Base-by-base conservation (phyloP, 1,284 basidiomycete genomes). In the Mycena sp. region DNA sequence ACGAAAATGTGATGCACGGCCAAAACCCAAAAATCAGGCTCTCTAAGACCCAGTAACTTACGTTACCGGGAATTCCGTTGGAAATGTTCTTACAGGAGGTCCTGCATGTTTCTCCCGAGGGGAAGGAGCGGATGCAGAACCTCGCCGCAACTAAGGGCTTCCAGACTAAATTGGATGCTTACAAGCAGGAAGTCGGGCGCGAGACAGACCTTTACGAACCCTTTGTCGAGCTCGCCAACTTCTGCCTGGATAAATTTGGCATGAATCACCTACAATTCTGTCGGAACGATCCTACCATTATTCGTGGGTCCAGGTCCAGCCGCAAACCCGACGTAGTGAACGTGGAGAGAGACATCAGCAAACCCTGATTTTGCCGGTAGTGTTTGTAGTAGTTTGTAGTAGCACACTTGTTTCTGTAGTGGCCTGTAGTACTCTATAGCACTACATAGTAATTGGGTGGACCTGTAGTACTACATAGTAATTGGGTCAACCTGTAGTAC, bases 141-240 rank as follows among this genome's bases (percentile, higher is more conserved):
- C n/a, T n/a, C n/a, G n/a, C n/a, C n/a, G n/a, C n/a, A n/a, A n/a
- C n/a, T n/a, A n/a, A n/a, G n/a, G n/a, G n/a, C n/a, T 37, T 51
- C 49, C 29, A 25, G 21, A 14, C 14, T 21, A 14, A 38, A 14
- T 4, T 51, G 2, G 23, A 40, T 16, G 21, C 4, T 7, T 51
- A 51, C 49, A 38, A 12, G 49, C 16, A 12, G 25, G n/a, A 51
- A 23, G 10, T 38, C 37, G 4, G 3, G 11, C 4, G 28, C 3
- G 49, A 51, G 49, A 51, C 49, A 26, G 35, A 38, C 10, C 23
- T 51, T 11, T 51, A 40, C 49, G 2, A 38, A 3, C 49, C 35
- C n/a, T 51, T 51, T 28, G 49, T 51, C 49, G 25, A 40, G 12
- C 25, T 51, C 17, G 35, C 49, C 12, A 51, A 51, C 21, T 51